Evolutionary conservation across 2,329 filamentous ascomycete genomes (phyloP).

Genomic region (Sporothrix sp.): DNA sequence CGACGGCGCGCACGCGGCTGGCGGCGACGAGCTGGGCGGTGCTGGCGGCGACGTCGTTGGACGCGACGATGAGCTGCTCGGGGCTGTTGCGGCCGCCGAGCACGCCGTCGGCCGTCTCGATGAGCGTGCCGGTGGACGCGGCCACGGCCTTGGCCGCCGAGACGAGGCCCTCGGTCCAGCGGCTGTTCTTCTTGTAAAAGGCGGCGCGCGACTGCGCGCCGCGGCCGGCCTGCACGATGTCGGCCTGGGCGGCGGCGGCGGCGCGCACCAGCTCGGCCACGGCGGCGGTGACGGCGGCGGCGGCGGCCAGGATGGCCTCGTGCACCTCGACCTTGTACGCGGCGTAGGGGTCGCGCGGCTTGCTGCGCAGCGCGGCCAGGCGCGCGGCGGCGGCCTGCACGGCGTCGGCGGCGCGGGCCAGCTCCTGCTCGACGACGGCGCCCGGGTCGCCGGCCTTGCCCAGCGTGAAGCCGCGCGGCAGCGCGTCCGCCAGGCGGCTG

Average conservation of each 20-base stretch:
- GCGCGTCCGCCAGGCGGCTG: slow-evolving; percentile 85
- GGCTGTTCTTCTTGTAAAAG: slow-evolving; percentile 99
- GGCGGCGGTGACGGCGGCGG: slow-evolving; percentile 84
- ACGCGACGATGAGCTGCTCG: slow-evolving; percentile 95
- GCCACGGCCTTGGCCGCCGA: slow-evolving; percentile 96
- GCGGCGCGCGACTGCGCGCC: slow-evolving; percentile 80
- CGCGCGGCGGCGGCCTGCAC: slow-evolving; percentile 87
- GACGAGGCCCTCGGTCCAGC: slow-evolving; percentile 96
- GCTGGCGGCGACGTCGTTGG: slow-evolving; percentile 90
- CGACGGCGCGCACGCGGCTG: slow-evolving; percentile 75
- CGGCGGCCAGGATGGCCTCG: slow-evolving; percentile 88
- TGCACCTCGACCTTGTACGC: slow-evolving; percentile 96
- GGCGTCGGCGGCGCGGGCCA: slow-evolving; percentile 87
- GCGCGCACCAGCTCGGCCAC: slow-evolving; percentile 93
- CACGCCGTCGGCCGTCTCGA: slow-evolving; percentile 95
- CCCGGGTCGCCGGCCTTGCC: slow-evolving; percentile 75
- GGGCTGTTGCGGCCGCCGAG: slow-evolving; percentile 85
- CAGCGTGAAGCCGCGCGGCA: slow-evolving; percentile 82
- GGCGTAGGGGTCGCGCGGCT: slow-evolving; percentile 89
- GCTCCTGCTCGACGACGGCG: slow-evolving; percentile 83
- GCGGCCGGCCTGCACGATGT: slow-evolving; percentile 89
- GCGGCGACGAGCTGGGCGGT: slow-evolving; percentile 95
- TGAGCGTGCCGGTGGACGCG: slow-evolving; percentile 84
- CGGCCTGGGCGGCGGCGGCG: slow-evolving; percentile 82
- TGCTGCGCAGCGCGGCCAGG: slow-evolving; percentile 85